Evolutionary conservation across 2,329 filamentous ascomycete species (phyloP).

Genomic region (Monosporascus sp.): DNA sequence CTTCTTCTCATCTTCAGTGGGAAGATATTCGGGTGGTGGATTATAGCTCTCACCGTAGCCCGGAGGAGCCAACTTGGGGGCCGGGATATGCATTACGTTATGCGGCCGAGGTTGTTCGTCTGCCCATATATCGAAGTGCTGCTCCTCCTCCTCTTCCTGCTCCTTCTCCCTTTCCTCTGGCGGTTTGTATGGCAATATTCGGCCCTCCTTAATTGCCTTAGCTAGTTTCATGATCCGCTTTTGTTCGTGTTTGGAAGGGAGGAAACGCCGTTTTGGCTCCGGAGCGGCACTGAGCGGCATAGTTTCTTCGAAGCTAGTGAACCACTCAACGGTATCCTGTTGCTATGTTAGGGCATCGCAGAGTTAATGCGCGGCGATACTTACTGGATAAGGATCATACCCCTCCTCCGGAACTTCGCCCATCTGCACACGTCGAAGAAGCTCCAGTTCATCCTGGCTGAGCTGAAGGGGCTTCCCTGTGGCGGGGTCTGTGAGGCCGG

Average conservation of each 20-base stretch:
- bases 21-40: conserved; percentile 89
- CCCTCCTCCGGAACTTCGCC: conserved; percentile 83
- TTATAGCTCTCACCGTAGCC: conserved; percentile 97
- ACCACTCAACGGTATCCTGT: conserved; percentile 84
- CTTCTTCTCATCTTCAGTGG: conserved; percentile 75
- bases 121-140: conserved; percentile 88
- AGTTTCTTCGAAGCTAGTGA: conserved; percentile 80
- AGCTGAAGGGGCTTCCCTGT: conserved; percentile 91
- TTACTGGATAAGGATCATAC: conserved; percentile 84
- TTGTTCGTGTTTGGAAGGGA: conserved; percentile 94
- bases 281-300: conserved; percentile 95
- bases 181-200: conserved; percentile 85
- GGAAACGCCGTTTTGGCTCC: conserved; percentile 90
- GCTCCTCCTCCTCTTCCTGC: conserved; percentile 64
- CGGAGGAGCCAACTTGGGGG: conserved; percentile 87
- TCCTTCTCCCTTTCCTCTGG: conserved; percentile 62
- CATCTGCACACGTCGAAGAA: conserved; percentile 81
- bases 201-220: conserved; percentile 87
- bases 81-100: conserved; percentile 90
- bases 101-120: conserved; percentile 79
- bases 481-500: conserved; percentile 85
- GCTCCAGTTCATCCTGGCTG: conserved; percentile 79
- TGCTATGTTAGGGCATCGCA: conserved; percentile 9
- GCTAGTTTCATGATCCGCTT: conserved; percentile 97
- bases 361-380: conserved; percentile 17